Base-by-base conservation (phyloP, 768 basidiomycete species). In the Epithele typhae region DNA sequence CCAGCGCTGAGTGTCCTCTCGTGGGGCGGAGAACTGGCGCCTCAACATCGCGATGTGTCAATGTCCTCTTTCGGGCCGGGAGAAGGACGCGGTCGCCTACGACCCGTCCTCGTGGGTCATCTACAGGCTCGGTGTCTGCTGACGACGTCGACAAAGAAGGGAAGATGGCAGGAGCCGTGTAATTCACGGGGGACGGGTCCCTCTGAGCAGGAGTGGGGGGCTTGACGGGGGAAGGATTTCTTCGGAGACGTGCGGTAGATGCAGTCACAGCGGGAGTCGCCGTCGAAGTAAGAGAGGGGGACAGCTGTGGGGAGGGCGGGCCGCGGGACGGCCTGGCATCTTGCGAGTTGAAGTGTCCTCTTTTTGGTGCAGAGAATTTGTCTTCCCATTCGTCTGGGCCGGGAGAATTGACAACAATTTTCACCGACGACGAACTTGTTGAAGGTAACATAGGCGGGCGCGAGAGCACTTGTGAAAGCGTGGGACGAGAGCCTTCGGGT, bases 301-400 rank as follows among this genome's bases (percentile, higher is more conserved):
- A 30, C 8, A 25, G 42, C 45, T n/a, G n/a, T n/a, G n/a, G n/a
- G n/a, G n/a, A n/a, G n/a, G n/a, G n/a, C n/a, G n/a, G n/a, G n/a
- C n/a, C n/a, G n/a, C n/a, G n/a, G n/a, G n/a, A n/a, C n/a, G n/a
- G n/a, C n/a, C n/a, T n/a, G n/a, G n/a, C n/a, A n/a, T n/a, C n/a
- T n/a, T n/a, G n/a, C n/a, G n/a, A n/a, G 23, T 50, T 23, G 37
- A 45, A 30, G 8, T 30, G 27, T 30, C 8, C 27, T 14, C 45
- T 39, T 25, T 51, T 51, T 37, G 49, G 49, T 27, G n/a, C 43
- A 0, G 49, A 51, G 32, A 51, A 51, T 45, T 34, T 41, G 49
- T 51, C 49, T 27, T 51, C 49, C 23, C 49, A 38, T 18, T 25
- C 46, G 27, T 30, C 27, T 7, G 27, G 14, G 27, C 8, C 14